phyloP scores from a whole-genome alignment of 495 filamentous ascomycete genomes.

The Saxophila tyrrhenica region DNA sequence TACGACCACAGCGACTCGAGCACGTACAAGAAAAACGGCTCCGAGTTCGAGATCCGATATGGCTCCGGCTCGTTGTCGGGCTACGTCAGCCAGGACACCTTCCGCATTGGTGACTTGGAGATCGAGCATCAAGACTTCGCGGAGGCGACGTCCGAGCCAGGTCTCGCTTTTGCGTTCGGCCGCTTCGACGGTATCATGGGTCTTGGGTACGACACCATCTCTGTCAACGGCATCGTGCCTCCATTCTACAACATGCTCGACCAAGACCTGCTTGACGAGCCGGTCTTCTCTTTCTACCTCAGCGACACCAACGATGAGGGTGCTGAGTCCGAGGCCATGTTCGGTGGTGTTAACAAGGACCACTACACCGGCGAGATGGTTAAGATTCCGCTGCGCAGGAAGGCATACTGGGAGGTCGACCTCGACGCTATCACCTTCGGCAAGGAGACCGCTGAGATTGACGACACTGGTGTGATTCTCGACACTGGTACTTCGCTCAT shows the following conservation, averaged over 20 bases:
- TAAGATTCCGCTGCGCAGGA: conserved; percentile 86
- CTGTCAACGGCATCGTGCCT: conserved; percentile 86
- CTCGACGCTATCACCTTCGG: conserved; percentile 86
- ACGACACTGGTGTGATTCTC: conserved; percentile 88
- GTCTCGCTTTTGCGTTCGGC: conserved; percentile 95
- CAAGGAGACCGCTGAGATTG: conserved; percentile 68
- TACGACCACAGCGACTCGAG: conserved; percentile 86
- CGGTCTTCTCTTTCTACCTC: conserved; percentile 95
- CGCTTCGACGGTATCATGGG: conserved; percentile 97
- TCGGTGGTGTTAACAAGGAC: conserved; percentile 79
- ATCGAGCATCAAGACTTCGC: conserved; percentile 87
- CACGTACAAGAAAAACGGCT: conserved; percentile 89
- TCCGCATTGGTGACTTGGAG: conserved; percentile 80
- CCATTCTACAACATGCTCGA: conserved; percentile 94
- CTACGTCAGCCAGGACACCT: conserved; percentile 75
- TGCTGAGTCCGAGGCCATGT: conserved; percentile 75
- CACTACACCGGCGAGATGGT: conserved; percentile 85
- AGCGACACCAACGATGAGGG: conserved; percentile 58
- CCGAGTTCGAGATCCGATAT: conserved; percentile 85
- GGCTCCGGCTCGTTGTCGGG: conserved; percentile 92
- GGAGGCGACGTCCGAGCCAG: conserved; percentile 88
- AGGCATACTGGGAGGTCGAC: conserved; percentile 99
- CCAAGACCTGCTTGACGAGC: conserved; percentile 79
- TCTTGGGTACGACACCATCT: conserved; percentile 87
- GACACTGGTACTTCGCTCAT: conserved; percentile 98